phyloP scores from a whole-genome alignment of 352 stramenopile genomes.

The Albugo candida region DNA sequence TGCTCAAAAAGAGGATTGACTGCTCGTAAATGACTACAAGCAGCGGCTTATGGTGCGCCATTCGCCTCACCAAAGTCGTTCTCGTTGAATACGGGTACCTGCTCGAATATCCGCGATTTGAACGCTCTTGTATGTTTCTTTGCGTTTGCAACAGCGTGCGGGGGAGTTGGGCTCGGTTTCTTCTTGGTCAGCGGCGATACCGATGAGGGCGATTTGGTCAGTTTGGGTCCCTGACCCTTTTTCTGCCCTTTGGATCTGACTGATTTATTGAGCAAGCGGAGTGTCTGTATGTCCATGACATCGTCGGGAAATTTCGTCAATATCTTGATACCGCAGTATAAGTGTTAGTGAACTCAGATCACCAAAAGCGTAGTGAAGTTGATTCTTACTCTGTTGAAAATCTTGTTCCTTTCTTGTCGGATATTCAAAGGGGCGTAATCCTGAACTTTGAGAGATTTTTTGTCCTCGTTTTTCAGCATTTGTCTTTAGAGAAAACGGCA shows the following conservation, averaged over 20 bases:
- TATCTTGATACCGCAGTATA: slow-evolving; percentile 16
- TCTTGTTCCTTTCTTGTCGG: slow-evolving; percentile 68
- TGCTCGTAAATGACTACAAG: too few species aligned
- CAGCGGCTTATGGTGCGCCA: too few species aligned
- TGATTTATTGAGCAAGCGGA: slow-evolving; percentile 45
- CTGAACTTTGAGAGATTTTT: slow-evolving; percentile 60
- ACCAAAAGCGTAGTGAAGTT: background rate
- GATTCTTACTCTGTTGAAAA: slow-evolving; percentile 45
- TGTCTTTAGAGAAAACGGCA: slow-evolving; percentile 7
- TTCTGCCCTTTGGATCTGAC: slow-evolving; percentile 36
- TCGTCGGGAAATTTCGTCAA: slow-evolving; percentile 33
- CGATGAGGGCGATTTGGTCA: slow-evolving; percentile 7
- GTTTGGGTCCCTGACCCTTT: slow-evolving; percentile 18
- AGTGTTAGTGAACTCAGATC: background rate
- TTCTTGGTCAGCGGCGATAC: slow-evolving; percentile 7
- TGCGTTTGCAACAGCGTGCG: slow-evolving; percentile 7
- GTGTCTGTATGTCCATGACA: slow-evolving; percentile 40
- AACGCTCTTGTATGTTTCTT: slow-evolving; percentile 54
- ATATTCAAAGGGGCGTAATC: slow-evolving; percentile 54
- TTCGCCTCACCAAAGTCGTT: slow-evolving; percentile 20
- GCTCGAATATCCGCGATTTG: slow-evolving; percentile 65
- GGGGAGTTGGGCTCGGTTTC: slow-evolving; percentile 11
- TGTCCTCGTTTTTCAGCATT: slow-evolving; percentile 81
- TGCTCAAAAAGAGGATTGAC: too few species aligned
- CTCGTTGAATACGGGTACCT: slow-evolving; percentile 27